A percentile compares a stretch with the other conserved stretches of the same genome.
Conservation (phyloP, 2,329 filamentous ascomycete species). For the Nigrospora sphaerica region DNA sequence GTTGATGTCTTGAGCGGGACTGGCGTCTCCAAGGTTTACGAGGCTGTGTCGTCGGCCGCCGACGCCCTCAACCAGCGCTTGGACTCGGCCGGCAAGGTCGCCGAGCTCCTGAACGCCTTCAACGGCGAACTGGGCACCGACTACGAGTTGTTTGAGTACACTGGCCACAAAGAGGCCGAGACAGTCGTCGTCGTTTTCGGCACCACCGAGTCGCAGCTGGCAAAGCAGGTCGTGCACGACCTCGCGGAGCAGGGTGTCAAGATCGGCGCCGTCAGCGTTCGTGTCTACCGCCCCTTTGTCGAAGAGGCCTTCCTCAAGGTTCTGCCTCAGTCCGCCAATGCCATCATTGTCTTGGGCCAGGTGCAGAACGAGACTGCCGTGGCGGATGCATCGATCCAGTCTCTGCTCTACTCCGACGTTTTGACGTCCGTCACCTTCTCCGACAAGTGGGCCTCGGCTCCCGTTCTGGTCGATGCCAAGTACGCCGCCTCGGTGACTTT, state of each 20-base stretch:
- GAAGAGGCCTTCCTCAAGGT: conserved; percentile 87
- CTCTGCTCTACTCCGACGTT: conserved; percentile 87
- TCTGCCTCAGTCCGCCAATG: conserved; percentile 68
- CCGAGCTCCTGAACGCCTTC: conserved; percentile 64
- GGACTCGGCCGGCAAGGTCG: conserved; percentile 63
- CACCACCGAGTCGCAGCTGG: conserved; percentile 80
- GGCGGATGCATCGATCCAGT: conserved; percentile 68
- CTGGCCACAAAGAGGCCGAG: conserved; percentile 72
- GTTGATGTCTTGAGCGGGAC: conserved; percentile 73
- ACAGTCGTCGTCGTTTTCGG: conserved; percentile 88
- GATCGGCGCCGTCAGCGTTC: conserved; percentile 84
- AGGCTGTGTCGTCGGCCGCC: conserved; percentile 53
- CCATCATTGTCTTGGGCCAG: conserved; percentile 82
- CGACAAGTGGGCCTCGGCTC: conserved; percentile 54
- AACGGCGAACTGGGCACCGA: conserved; percentile 91
- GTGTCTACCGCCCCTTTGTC: conserved; percentile 89
- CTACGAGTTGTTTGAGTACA: conserved; percentile 91
- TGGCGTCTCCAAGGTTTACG: conserved; percentile 63
- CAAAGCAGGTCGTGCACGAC: conserved; percentile 70
- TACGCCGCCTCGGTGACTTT: conserved; percentile 64
- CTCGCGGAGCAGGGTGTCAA: conserved; percentile 67
- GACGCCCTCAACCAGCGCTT: conserved; percentile 60
- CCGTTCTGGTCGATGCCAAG: conserved; percentile 74
- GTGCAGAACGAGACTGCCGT: conserved; percentile 69
- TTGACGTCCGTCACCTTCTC: conserved; percentile 79